These are phyloP conservation scores for Taiozyma sp. DNA, from an alignment of 1,139 yeast species.

Conservation along the genomic window DNA sequence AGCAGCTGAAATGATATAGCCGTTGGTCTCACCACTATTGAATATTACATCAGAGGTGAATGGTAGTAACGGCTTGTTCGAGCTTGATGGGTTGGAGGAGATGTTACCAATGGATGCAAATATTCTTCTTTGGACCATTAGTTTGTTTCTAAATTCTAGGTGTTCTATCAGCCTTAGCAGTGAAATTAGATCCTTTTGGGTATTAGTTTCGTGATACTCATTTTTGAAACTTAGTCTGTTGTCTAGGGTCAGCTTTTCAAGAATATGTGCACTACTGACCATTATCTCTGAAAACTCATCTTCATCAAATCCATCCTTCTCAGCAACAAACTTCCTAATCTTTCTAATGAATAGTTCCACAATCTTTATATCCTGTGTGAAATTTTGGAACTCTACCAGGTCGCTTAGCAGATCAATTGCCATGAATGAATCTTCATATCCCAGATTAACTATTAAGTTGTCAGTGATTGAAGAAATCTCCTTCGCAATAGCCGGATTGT, in stretches of 20 bases:
- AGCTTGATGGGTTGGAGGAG: conserved; percentile 18
- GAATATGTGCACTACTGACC: conserved; percentile 11
- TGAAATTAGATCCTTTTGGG: conserved; percentile 9
- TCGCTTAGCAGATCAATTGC: conserved; percentile 18
- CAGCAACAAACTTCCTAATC: conserved; percentile 1
- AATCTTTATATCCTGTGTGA: conserved; percentile 3
- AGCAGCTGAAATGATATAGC: conserved; percentile 20
- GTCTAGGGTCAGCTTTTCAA: conserved; percentile 18
- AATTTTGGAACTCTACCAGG: conserved; percentile 8
- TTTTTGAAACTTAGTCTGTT: conserved; percentile 11
- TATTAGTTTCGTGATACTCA: conserved; percentile 7
- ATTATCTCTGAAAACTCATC: conserved; percentile 20
- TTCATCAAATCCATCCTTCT: conserved; percentile 14
- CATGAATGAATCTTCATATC: conserved; percentile 9
- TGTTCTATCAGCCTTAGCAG: conserved; percentile 5
- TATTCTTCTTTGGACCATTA: conserved; percentile 17
- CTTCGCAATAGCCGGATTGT: conserved; percentile 13
- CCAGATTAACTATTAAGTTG: conserved; percentile 8
- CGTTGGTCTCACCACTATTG: conserved; percentile 11
- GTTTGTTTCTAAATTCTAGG: conserved; percentile 15
- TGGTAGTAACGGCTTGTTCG: conserved; percentile 9
- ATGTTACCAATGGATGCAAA: conserved; percentile 22
- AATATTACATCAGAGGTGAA: background rate
- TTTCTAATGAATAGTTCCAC: conserved; percentile 10
- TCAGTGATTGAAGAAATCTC: conserved; percentile 9